Conservation (phyloP, 306 rosid species). For the Prunus campanulata region DNA sequence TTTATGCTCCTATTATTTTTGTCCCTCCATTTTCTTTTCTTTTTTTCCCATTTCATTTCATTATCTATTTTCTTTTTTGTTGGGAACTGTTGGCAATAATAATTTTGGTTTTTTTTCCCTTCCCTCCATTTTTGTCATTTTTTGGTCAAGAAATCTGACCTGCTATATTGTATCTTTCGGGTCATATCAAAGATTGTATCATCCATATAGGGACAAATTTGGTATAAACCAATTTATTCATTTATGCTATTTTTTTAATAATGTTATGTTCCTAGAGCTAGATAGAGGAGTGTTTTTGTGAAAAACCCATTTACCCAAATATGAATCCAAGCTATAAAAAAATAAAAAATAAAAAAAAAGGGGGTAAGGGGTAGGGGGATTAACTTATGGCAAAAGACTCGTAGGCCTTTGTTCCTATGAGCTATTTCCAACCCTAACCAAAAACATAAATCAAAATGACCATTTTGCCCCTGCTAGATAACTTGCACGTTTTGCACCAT, state of each 20-base stretch:
- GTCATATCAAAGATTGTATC: slow-evolving; percentile 24
- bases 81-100: slow-evolving; percentile 50
- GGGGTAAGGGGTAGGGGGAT: background rate
- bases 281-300: background rate
- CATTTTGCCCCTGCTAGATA: slow-evolving; percentile 17
- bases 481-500: slow-evolving; percentile 26
- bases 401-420: background rate
- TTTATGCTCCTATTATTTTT: slow-evolving; percentile 40
- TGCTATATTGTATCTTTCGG: slow-evolving; percentile 27
- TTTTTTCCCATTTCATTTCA: slow-evolving; percentile 11
- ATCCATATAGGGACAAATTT: slow-evolving; percentile 10
- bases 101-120: background rate
- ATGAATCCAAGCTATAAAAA: background rate
- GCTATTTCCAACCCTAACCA: background rate
- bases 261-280: slow-evolving; percentile 2
- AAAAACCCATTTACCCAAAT: background rate
- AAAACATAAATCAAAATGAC: background rate
- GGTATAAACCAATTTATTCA: background rate
- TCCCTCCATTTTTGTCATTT: slow-evolving; percentile 12
- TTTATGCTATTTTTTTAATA: background rate
- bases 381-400: background rate
- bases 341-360: slow-evolving; percentile 7
- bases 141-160: slow-evolving; percentile 12
- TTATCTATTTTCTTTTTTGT: slow-evolving; percentile 40
- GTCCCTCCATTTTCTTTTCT: slow-evolving; percentile 21